Evolutionary conservation across 2,329 filamentous ascomycete species (phyloP).

Genomic region (Fusarium paranaense): DNA sequence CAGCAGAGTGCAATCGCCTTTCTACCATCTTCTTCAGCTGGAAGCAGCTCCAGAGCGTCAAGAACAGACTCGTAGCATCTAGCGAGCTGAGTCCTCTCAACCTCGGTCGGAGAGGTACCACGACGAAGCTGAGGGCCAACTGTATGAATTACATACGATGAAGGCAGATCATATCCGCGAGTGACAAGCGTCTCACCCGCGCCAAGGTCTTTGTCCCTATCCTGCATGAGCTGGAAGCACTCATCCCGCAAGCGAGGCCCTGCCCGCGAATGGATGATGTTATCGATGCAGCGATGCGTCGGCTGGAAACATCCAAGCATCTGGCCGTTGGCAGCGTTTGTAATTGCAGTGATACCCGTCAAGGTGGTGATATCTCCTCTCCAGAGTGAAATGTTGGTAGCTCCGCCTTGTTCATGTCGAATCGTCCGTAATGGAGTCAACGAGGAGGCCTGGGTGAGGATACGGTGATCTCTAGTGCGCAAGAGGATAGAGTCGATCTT

Average conservation of each 20-base stretch:
- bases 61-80: constrained; percentile 32
- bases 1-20: constrained; percentile 38
- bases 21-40: not conserved
- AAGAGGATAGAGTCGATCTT: constrained; percentile 27
- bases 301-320: constrained; percentile 41
- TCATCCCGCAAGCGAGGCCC: constrained; percentile 34
- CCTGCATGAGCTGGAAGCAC: constrained; percentile 28
- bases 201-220: not conserved
- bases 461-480: constrained; percentile 4
- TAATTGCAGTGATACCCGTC: constrained; percentile 27
- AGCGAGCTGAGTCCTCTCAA: not conserved
- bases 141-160: constrained; percentile 27
- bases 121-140: constrained; percentile 30
- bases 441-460: not conserved
- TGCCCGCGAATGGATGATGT: constrained; percentile 37
- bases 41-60: constrained; percentile 3
- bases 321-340: constrained; percentile 37
- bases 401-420: accelerated
- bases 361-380: constrained; percentile 40
- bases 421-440: not conserved
- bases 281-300: constrained; percentile 39
- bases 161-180: constrained; percentile 13
- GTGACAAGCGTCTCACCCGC: constrained; percentile 31
- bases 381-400: constrained; percentile 21
- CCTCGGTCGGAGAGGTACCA: not conserved